Evolutionary conservation across 2,329 filamentous ascomycete genomes (phyloP).

Genomic region (Raffaelea arxii): DNA sequence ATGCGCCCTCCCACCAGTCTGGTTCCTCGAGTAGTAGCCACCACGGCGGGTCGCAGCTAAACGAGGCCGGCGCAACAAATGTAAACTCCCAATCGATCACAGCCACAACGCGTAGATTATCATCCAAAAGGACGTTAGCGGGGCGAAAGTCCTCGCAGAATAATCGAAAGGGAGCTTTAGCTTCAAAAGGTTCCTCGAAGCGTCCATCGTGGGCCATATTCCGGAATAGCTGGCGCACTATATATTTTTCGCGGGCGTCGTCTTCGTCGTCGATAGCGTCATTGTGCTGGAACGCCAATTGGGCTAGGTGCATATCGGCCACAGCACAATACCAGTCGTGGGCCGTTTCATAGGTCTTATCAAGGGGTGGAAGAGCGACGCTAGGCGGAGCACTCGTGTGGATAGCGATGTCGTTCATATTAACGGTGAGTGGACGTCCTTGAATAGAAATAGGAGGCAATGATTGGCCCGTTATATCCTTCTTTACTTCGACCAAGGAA

Average conservation of each 20-base stretch:
- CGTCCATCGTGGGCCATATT: neutral
- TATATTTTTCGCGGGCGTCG: constrained; percentile 32
- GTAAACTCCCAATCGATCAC: constrained; percentile 32
- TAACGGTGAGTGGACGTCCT: neutral
- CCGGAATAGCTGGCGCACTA: constrained; percentile 30
- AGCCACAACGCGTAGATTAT: constrained; percentile 17
- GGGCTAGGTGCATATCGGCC: constrained; percentile 29
- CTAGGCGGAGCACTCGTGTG: neutral
- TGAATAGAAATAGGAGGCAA: neutral
- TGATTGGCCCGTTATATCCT: neutral
- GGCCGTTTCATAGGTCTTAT: constrained; percentile 13
- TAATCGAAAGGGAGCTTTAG: constrained; percentile 14
- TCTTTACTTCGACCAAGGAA: neutral
- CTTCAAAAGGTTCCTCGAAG: constrained; percentile 18
- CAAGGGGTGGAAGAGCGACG: neutral
- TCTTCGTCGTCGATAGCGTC: constrained; percentile 24
- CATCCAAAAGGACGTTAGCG: constrained; percentile 19
- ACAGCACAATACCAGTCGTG: constrained; percentile 27
- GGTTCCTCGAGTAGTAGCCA: constrained; percentile 23
- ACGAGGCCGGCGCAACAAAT: constrained; percentile 22
- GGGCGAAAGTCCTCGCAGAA: constrained; percentile 24
- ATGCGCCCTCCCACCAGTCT: constrained; percentile 22
- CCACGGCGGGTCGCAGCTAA: constrained; percentile 22
- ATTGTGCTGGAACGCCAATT: constrained; percentile 30
- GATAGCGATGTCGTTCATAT: neutral